phyloP scores from a whole-genome alignment of 2,329 filamentous ascomycete species.

The Botrytis hyacinthi region DNA sequence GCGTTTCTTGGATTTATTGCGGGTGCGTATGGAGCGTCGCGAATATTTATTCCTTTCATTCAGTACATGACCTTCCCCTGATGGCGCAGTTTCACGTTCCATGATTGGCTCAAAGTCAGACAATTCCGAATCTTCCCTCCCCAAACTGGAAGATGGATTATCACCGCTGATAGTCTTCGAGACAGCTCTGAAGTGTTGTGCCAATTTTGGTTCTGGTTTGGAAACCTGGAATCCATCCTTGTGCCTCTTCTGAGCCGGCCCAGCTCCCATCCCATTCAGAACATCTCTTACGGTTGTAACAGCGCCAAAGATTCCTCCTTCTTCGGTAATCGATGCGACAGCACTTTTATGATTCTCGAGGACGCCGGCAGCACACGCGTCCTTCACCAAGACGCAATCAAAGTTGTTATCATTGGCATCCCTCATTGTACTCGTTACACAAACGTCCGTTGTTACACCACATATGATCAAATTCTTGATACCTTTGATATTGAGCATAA shows the following conservation, averaged over 20 bases:
- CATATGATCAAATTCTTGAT: slow-evolving; percentile 39
- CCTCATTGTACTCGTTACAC: slow-evolving; percentile 40
- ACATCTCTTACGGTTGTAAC: slow-evolving; percentile 27
- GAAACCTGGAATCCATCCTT: not conserved
- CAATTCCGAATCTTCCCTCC: not conserved
- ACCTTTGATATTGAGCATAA: slow-evolving; percentile 37
- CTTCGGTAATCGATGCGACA: slow-evolving; percentile 36
- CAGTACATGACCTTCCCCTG: not conserved
- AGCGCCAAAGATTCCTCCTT: slow-evolving; percentile 42
- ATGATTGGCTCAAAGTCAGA: not conserved
- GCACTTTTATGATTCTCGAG: slow-evolving; percentile 34
- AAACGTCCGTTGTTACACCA: slow-evolving; percentile 42
- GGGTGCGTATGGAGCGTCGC: not conserved
- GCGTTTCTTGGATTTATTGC: not conserved
- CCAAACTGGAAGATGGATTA: not conserved
- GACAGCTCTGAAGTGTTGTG: not conserved
- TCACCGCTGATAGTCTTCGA: no score
- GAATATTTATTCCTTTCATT: not conserved
- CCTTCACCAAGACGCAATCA: slow-evolving; percentile 38
- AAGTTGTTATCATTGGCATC: slow-evolving; percentile 40
- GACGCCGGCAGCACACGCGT: slow-evolving; percentile 38
- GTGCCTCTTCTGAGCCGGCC: not conserved
- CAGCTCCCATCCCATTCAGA: not conserved
- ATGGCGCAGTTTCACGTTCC: not conserved
- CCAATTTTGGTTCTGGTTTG: not conserved